Percentiles rank a stretch among this genome's conserved stretches.
These are phyloP conservation scores for Tolypocladium amazonense DNA, from an alignment of 2,329 filamentous ascomycete genomes.

Conservation along the genomic window DNA sequence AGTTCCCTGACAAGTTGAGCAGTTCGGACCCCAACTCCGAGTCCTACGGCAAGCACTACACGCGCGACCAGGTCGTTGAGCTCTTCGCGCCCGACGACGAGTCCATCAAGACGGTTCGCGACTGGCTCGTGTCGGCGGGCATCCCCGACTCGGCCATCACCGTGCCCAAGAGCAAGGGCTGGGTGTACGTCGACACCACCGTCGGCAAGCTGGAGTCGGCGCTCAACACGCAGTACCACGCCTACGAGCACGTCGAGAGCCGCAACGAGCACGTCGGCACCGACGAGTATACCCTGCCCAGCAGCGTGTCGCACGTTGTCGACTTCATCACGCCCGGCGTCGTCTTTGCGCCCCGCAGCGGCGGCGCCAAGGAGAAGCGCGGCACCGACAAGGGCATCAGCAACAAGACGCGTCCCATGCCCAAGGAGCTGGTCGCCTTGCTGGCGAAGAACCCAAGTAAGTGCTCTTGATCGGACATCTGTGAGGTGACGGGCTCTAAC, in stretches of 20 bases:
- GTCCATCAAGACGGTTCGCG: neutral
- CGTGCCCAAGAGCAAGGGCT: neutral
- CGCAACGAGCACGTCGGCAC: slow-evolving; percentile 24
- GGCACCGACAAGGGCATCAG: neutral
- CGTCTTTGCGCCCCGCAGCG: neutral
- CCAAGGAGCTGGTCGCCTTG: neutral
- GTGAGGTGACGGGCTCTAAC: neutral
- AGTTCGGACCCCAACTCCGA: neutral
- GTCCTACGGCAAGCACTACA: neutral
- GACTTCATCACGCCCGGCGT: slow-evolving; percentile 31
- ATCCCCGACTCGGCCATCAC: neutral
- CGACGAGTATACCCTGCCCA: slow-evolving; percentile 29
- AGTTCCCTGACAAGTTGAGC: neutral
- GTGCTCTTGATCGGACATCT: neutral
- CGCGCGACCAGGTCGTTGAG: neutral
- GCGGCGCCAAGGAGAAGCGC: neutral
- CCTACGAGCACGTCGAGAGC: neutral
- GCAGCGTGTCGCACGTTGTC: slow-evolving; percentile 23
- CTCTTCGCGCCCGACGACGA: neutral
- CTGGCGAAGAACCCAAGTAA: neutral
- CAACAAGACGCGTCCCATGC: neutral
- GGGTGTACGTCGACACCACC: neutral
- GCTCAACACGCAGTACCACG: neutral
- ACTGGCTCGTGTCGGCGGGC: neutral
- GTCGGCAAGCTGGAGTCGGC: neutral